Conservation (phyloP, 2,329 filamentous ascomycete species). For the Dendryphion nanum region DNA sequence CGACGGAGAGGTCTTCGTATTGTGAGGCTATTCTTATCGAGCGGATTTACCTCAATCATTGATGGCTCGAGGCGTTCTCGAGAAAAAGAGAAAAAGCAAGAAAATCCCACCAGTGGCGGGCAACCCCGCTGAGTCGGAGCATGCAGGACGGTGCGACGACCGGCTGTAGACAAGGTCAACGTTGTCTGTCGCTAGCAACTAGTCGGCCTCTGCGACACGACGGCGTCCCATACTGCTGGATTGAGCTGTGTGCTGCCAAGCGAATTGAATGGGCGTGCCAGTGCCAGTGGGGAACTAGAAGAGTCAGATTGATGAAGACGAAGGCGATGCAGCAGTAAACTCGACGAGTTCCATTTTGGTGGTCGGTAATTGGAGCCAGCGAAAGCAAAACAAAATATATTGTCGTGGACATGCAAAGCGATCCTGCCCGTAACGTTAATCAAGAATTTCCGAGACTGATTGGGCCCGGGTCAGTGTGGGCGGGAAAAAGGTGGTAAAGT, state of each 20-base stretch:
- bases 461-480: too few relatives aligned
- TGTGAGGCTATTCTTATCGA: too few relatives aligned
- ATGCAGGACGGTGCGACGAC: constrained; percentile 3
- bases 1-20: too few relatives aligned
- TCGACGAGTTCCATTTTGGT: neutral
- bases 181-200: constrained; percentile 7
- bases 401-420: neutral
- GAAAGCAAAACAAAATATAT: neutral
- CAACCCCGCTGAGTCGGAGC: constrained; percentile 1
- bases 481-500: too few relatives aligned
- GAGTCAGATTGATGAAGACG: constrained; percentile 9
- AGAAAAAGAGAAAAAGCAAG: constrained; percentile 5
- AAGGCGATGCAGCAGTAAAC: constrained; percentile 4
- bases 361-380: neutral
- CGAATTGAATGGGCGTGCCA: constrained; percentile 9
- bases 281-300: too few relatives aligned
- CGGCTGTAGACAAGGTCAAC: constrained; percentile 2
- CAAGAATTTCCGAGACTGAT: too few relatives aligned
- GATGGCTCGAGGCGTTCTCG: too few relatives aligned
- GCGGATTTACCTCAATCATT: too few relatives aligned
- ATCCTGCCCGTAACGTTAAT: neutral
- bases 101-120: neutral
- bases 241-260: constrained; percentile 3
- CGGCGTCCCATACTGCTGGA: constrained; percentile 2
- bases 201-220: constrained; percentile 3